These are phyloP conservation scores for Fraxinus greggii DNA, from an alignment of 305 asterid species.

Conservation along the genomic window DNA sequence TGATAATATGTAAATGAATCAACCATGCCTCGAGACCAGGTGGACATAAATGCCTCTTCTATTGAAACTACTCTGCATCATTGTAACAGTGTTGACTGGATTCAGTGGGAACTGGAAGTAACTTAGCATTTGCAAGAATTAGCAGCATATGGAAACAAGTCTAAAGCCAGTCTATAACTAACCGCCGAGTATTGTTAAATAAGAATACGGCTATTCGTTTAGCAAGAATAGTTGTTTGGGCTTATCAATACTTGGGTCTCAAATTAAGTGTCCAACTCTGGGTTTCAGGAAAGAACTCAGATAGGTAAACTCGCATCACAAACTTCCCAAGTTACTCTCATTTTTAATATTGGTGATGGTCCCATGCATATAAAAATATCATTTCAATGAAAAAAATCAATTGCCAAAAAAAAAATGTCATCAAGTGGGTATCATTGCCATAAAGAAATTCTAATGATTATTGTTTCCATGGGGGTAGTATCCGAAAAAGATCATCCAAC, in stretches of 20 bases:
- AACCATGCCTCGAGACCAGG: neutral
- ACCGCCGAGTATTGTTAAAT: neutral
- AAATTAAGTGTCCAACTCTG: neutral
- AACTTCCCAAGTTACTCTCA: neutral
- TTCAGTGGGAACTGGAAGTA: neutral
- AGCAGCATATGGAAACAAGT: neutral
- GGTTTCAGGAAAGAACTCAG: neutral
- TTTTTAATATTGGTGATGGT: neutral
- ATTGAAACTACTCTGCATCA: neutral
- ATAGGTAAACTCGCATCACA: neutral
- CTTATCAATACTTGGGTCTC: neutral
- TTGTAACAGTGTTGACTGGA: neutral
- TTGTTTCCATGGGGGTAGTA: neutral
- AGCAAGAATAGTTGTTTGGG: neutral
- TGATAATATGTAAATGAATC: neutral
- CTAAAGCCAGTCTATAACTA: neutral
- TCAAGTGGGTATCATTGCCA: neutral
- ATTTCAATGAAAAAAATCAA: neutral
- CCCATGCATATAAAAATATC: neutral
- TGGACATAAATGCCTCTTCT: neutral
- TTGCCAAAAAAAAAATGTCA: neutral
- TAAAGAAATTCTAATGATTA: neutral
- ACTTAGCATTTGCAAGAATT: neutral
- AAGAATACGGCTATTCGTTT: neutral
- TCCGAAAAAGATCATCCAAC: neutral